These are phyloP conservation scores for Camellia sinensis DNA, from an alignment of 148 eudicot species.

Conservation along the genomic window DNA sequence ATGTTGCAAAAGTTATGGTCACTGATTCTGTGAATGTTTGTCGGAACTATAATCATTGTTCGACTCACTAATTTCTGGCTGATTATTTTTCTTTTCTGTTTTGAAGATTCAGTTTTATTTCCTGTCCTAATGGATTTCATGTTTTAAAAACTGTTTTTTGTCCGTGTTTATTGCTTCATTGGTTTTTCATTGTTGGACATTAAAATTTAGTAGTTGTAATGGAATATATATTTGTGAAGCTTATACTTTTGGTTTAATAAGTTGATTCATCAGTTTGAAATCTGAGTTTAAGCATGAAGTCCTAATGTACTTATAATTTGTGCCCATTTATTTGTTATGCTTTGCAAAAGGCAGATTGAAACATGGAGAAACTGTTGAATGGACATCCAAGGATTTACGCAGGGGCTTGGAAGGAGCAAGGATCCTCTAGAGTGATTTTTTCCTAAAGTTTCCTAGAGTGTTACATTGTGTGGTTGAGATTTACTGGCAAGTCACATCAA, in stretches of 20 bases:
- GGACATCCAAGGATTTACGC: conserved; percentile 88
- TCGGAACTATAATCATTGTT: background rate
- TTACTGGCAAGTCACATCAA: too few species aligned
- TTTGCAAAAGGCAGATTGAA: conserved; percentile 99
- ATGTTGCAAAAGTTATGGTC: background rate
- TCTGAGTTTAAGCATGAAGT: conserved; percentile 3
- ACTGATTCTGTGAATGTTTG: background rate
- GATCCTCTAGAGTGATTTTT: too few species aligned
- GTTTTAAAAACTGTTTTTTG: background rate
- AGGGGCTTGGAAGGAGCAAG: conserved; percentile 79
- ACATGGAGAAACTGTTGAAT: conserved; percentile 89
- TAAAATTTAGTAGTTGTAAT: background rate
- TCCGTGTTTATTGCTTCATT: background rate
- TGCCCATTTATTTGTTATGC: conserved; percentile 53
- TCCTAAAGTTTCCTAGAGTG: too few species aligned
- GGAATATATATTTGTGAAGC: background rate
- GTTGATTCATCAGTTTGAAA: conserved; percentile 8
- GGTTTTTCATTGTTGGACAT: background rate
- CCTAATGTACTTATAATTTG: conserved; percentile 23
- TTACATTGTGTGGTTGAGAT: too few species aligned
- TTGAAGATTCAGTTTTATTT: background rate
- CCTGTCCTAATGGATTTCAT: background rate
- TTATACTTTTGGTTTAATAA: background rate
- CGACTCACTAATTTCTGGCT: background rate
- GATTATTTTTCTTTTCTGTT: background rate